Percentiles rank a stretch among this genome's conserved stretches.
Conservation (phyloP, 2,329 filamentous ascomycete genomes). For the Ophiocordyceps camponoti-rufipedis region DNA sequence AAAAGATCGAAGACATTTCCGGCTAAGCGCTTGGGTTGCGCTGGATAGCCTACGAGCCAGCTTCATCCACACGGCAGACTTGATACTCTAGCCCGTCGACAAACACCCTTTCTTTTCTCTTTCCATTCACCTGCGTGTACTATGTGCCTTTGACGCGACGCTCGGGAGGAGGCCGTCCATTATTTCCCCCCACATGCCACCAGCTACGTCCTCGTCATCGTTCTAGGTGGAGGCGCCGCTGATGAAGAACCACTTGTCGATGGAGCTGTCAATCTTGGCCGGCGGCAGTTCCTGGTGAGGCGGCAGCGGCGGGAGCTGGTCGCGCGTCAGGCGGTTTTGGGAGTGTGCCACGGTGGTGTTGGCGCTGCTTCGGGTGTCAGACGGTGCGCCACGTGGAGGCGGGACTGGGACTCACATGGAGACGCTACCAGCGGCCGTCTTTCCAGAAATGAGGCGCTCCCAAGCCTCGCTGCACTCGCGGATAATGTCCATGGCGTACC, state of each 20-base stretch:
- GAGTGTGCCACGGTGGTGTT: conserved; percentile 66
- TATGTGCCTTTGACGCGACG: not conserved
- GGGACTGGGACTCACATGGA: conserved; percentile 44
- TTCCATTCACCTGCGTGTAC: not conserved
- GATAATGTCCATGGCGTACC: conserved; percentile 88
- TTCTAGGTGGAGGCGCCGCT: conserved; percentile 74
- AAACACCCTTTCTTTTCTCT: not conserved
- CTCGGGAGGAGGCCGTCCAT: not conserved
- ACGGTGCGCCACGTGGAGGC: not conserved
- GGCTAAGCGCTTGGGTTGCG: conserved; percentile 12
- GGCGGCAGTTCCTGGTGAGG: conserved; percentile 61
- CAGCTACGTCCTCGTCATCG: not conserved
- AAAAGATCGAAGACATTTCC: conserved; percentile 64
- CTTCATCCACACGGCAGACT: not conserved
- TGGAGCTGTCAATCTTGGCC: conserved; percentile 83
- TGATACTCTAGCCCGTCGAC: not conserved
- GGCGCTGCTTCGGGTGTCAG: conserved; percentile 36
- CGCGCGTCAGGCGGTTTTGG: conserved; percentile 47
- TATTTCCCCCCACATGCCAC: not conserved
- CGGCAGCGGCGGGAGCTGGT: conserved; percentile 60
- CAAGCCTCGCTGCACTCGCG: conserved; percentile 93
- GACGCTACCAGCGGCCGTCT: conserved; percentile 60
- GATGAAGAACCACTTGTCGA: conserved; percentile 99
- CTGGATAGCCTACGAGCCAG: too few species aligned
- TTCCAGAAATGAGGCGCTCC: conserved; percentile 89